Base-by-base conservation (phyloP, 768 basidiomycete genomes). In the Cystobasidium onofrii region DNA sequence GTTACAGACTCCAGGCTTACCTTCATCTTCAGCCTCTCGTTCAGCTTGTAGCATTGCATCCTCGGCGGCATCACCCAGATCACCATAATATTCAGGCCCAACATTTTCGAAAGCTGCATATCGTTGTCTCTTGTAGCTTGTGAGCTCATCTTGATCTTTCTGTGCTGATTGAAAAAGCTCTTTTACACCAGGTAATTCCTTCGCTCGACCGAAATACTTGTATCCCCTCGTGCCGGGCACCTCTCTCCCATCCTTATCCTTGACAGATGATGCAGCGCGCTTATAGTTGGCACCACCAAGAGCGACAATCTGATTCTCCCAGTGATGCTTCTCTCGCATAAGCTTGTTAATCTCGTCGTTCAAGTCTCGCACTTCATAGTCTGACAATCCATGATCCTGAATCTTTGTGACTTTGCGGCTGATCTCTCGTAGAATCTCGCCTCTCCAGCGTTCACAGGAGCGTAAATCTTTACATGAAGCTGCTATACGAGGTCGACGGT, bases 171-270 rank as follows among this genome's bases (percentile, higher is more conserved):
- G 84, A 79, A 97, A 98, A n/a, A 99, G 86, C 81, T 98, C 95
- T 73, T 89, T 88, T 13, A 97, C 92, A 44, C 95, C 94, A 0
- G 95, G 95, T 1, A 99, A 84, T 70, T 98, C 95, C 80, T 92
- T 95, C 1, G 95, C 92, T 33, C 94, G 89, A 72, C 94, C 95
- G 80, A 99, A 98, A 82, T 97, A 98, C 93, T 97, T 98, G 86
- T 98, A 98, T 74, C 95, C 95, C 78, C 95, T 89, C 10, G 93
- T 96, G 1, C 93, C 93, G 0, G 93, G 94, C 0, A 97, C 93
- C 81, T 97, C 93, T 81, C 90, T 90, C 13, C 95, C 94, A 78
- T 95, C 93, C 74, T 92, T 92, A 79, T 95, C 92, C 77, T 92
- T 78, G 90, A 94, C 94, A 63, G 91, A 88, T n/a, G 78, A 77